Evolutionary conservation across 2,329 filamentous ascomycete genomes (phyloP), one percentile per base, ranked within the genome.

Genomic region (Plenodomus tracheiphilus): DNA sequence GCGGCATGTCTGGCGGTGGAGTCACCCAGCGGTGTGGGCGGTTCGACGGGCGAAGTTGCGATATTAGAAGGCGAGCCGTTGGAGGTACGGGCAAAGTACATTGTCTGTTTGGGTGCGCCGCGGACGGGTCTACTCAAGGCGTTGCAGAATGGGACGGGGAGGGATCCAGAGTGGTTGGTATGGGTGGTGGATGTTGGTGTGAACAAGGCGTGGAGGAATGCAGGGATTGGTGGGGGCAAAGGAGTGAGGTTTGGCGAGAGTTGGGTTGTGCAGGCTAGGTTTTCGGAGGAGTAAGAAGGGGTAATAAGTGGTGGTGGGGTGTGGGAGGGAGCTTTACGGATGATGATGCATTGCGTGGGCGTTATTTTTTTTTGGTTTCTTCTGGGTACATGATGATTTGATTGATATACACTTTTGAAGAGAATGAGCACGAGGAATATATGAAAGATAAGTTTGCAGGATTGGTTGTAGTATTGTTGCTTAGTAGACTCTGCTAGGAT

Each of bases 161-260:
- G 64, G 4, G 75, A 76, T 49, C 69, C 69, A 17, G 79, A 84
- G 49, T 96, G 92, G 91, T 84, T 87, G 44, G 76, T 97, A 1
- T 89, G 85, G 66, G 83, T 97, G 11, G 91, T 87, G 2, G 94
- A 99, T 69, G 87, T 97, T 57, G 93, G 94, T 0, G 83, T 97
- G 13, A 86, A 89, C 49, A 83, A 88, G 3, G 89, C 91, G 3
- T 95, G 92, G 88, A 87, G 87, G 66, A 91, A 91, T 69, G 88
- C 89, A 1, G 89, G 89, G 2, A 90, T 89, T 18, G 86, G 88
- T 67, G 84, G 91, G 42, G 84, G 91, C 17, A 86, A 89, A 57
- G 91, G 91, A 0, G 87, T 97, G 47, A 91, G 92, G 62, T 97
- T 97, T 77, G 91, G 90, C 19, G 85, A 86, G 51, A 84, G 86